Conservation (phyloP, 495 filamentous ascomycete species). For the Lichina pygmaea region DNA sequence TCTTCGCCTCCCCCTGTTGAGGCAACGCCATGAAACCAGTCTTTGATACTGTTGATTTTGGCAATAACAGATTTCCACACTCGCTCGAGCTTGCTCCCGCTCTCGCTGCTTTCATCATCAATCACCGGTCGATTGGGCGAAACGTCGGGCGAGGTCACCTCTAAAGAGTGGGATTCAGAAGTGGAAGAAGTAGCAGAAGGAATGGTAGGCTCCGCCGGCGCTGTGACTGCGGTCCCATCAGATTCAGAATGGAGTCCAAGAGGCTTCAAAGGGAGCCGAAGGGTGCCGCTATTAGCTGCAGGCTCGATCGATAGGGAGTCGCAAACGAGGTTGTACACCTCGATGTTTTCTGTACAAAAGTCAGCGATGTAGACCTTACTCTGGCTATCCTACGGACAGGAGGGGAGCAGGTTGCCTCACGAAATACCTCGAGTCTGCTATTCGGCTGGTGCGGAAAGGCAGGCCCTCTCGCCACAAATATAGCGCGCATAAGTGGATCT, state of each 20-base stretch:
- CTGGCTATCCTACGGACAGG: not conserved
- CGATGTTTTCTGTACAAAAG: constrained; percentile 44
- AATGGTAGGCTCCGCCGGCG: constrained; percentile 8
- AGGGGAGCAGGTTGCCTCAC: constrained; percentile 24
- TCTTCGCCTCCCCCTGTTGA: not conserved
- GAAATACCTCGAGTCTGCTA: constrained; percentile 57
- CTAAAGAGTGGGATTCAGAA: not conserved
- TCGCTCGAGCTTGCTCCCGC: not conserved
- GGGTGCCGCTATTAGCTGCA: constrained; percentile 61
- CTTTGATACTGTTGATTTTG: constrained; percentile 1
- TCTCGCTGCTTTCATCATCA: constrained; percentile 1
- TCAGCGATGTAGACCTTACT: not conserved
- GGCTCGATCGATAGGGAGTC: constrained; percentile 47
- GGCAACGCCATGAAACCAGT: not conserved
- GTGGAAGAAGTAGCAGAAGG: not conserved
- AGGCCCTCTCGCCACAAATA: constrained; percentile 71
- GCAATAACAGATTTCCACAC: constrained; percentile 1
- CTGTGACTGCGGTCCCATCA: constrained; percentile 6
- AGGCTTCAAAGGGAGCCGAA: constrained; percentile 48
- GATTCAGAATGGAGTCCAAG: constrained; percentile 36
- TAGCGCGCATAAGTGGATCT: constrained; percentile 74
- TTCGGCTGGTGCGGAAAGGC: constrained; percentile 67
- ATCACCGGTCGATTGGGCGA: not conserved
- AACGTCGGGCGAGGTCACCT: not conserved
- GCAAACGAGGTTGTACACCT: constrained; percentile 88